Conservation (phyloP, 1,284 basidiomycete species). For the Stygiomarasmius scandens region DNA sequence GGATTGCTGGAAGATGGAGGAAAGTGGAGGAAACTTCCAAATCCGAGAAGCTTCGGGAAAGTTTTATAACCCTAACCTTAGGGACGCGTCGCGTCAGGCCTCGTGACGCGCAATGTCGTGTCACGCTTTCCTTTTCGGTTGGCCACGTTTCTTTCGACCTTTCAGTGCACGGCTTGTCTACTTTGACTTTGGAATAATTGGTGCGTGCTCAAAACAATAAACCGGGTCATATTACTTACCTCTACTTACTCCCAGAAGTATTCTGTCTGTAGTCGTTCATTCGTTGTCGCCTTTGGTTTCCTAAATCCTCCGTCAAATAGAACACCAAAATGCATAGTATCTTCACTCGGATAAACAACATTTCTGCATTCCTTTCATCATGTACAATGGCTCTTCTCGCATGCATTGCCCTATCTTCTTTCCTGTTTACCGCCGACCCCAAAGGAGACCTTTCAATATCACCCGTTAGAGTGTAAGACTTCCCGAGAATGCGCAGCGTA, state of each 20-base stretch:
- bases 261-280: no score
- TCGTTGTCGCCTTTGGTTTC: no score
- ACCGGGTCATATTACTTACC: no score
- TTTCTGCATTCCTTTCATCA: conserved; percentile 74
- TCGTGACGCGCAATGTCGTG: background rate
- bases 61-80: background rate
- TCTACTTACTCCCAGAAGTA: no score
- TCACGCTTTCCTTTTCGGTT: background rate
- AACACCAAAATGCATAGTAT: conserved; percentile 61
- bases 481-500: background rate
- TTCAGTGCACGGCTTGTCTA: no score
- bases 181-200: no score
- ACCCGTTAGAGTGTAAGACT: background rate
- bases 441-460: background rate
- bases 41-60: conserved; percentile 5
- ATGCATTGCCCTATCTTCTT: conserved; percentile 71
- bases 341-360: conserved; percentile 71
- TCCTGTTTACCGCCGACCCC: conserved; percentile 35
- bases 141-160: no score
- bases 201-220: no score
- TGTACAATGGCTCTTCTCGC: conserved; percentile 78
- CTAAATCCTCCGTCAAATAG: no score
- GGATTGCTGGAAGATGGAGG: background rate
- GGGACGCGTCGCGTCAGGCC: background rate
- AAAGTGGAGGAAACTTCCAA: background rate